Evolutionary conservation across 2,329 filamentous ascomycete species (phyloP).

Genomic region (Diaporthe citri): DNA sequence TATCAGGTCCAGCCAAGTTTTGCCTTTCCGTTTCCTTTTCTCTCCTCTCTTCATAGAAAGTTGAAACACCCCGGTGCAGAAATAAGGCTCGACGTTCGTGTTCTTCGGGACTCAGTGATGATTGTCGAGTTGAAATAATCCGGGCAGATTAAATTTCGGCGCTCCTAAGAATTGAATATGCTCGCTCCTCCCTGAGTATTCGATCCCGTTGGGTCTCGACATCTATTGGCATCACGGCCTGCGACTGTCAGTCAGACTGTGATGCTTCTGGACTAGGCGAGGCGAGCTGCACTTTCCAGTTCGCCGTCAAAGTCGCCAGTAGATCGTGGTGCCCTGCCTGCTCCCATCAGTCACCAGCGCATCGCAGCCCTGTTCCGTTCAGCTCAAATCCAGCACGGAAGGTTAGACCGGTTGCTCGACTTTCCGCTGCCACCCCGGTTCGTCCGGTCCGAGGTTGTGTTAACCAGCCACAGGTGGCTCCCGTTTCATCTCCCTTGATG

Average conservation of each 20-base stretch:
- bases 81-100: conserved; percentile 63
- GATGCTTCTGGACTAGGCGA: not conserved
- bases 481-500: conserved; percentile 25
- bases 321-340: not conserved
- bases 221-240: conserved; percentile 48
- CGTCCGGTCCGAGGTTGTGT: conserved; percentile 21
- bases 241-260: conserved; percentile 20
- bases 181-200: conserved; percentile 60
- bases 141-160: conserved; percentile 69
- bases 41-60: conserved; percentile 61
- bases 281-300: not conserved
- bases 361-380: not conserved
- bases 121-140: conserved; percentile 67
- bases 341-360: not conserved
- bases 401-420: conserved; percentile 34
- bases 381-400: not conserved
- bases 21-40: conserved; percentile 46
- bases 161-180: conserved; percentile 76
- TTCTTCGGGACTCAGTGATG: conserved; percentile 50
- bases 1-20: conserved; percentile 30
- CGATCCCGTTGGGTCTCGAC: conserved; percentile 76
- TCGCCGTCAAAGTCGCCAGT: not conserved
- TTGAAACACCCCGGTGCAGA: conserved; percentile 69
- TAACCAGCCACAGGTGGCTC: conserved; percentile 26
- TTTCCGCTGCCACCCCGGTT: not conserved